Evolutionary conservation across 1,284 basidiomycete genomes (phyloP).

Genomic region (Coniferiporia weirii): DNA sequence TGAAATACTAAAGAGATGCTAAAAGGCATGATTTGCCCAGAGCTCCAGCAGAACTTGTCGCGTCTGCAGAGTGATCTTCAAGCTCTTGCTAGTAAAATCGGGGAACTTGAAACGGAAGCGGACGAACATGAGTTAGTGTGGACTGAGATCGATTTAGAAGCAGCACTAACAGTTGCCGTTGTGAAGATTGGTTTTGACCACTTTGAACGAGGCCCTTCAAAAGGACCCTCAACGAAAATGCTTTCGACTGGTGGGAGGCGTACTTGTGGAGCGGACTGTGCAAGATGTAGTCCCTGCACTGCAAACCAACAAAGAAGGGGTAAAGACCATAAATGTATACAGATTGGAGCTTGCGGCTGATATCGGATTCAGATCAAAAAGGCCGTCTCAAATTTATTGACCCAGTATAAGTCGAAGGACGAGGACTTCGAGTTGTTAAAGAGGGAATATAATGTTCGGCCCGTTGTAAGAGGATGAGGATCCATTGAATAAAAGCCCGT

Average conservation of each 20-base stretch:
- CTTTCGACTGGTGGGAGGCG: constrained; percentile 94
- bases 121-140: constrained; percentile 78
- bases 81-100: constrained; percentile 83
- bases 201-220: constrained; percentile 72
- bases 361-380: constrained; percentile 60
- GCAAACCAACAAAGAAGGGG: constrained; percentile 80
- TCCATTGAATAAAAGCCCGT: background rate
- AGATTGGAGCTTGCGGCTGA: background rate
- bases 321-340: constrained; percentile 28
- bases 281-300: constrained; percentile 91
- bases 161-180: constrained; percentile 16
- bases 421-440: constrained; percentile 81
- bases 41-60: constrained; percentile 72
- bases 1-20: constrained; percentile 23
- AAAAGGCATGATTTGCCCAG: constrained; percentile 45
- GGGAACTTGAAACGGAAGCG: constrained; percentile 88
- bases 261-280: constrained; percentile 94
- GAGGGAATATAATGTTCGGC: constrained; percentile 75
- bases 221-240: constrained; percentile 89
- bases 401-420: constrained; percentile 86
- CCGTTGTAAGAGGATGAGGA: constrained; percentile 30
- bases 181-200: constrained; percentile 81
- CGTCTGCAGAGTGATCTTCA: constrained; percentile 82
- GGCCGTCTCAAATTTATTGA: constrained; percentile 68
- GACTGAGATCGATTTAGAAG: constrained; percentile 2